Base-by-base conservation (phyloP, 2,329 filamentous ascomycete species). In the Paraconiothyrium sp. region DNA sequence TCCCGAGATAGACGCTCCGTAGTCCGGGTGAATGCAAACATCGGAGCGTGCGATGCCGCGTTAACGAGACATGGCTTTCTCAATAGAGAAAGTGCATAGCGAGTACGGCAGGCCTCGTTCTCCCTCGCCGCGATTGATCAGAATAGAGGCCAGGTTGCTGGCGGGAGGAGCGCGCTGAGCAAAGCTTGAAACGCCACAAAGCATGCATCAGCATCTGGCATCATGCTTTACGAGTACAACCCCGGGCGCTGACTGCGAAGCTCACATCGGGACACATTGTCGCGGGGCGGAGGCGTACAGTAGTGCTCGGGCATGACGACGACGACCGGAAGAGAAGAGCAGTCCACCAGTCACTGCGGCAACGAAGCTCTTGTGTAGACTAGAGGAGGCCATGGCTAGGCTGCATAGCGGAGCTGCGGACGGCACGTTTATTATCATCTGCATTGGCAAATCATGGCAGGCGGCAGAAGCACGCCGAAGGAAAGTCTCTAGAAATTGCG, bases 401-500 rank as follows among this genome's bases (percentile, higher is more conserved):
- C n/a, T 54, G 22, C 22, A 37, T 51, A 27, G 39, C 39, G 39
- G 3, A 14, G 16, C 30, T 11, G 46, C 46, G 24, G 27, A 44
- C 22, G 46, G 46, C 5, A 48, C 14, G 46, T 48, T 30, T 48
- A 48, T 47, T 47, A 52, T 43, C 30, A 22, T 24, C 50, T 22
- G 10, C 20, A 46, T 22, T 27, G 43, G 43, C 43, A 27, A 30
- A 16, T 27, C 27, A 22, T 32, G 27, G 22, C 22, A 48, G 46
- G 5, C 13, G 50, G 37, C 37, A 14, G 14, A 30, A 6, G 6
- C 27, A 30, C 27, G 27, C 27, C 27, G 4, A 30, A 30, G 27
- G 27, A 30, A 30, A 30, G 27, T 30, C 27, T 35, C 63, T 62
- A 63, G 61, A 62, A 61, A 67, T 67, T 67, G 65, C 65, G 65